Base-by-base conservation (phyloP, 352 stramenopile species). In the Globisporangium lucens region DNA sequence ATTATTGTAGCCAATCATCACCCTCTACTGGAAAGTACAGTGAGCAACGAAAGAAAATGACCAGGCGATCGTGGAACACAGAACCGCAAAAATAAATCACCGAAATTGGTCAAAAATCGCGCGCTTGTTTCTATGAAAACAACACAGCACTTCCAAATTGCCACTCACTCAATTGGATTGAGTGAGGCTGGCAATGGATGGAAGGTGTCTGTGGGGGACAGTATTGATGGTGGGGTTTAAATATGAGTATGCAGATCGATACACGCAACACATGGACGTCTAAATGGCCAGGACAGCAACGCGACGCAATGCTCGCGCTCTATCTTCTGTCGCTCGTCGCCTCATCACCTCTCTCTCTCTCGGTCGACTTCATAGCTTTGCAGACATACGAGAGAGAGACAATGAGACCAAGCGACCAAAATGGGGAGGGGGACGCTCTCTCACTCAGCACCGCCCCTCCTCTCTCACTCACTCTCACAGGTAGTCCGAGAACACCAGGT, bases 401-500 rank as follows among this genome's bases (percentile, higher is more conserved):
- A 47, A 17, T 6, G 38, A 20, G 38, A 20, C 20, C 29, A n/a
- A 47, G 13, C 38, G 4, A 47, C 0, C 38, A 47, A 46, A 53
- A 61, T 30, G 12, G 22, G 9, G 27, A 13, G n/a, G 53, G 30
- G 53, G 30, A 13, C 10, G 15, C 30, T 17, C 22, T 33, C 30
- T 17, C 29, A 24, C 35, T 41, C 35, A 41, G 35, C 35, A 13
- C 10, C 24, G 24, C 24, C 35, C 35, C 35, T 41, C 35, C 30
- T 17, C 29, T 33, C 24, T 17, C 3, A 20, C 15, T 49, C 41
- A 3, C 8, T 51, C 47, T 74, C 56, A 88, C 64, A 89, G 64
- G 61, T 93, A 91, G 67, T 93, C 84, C n/a, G 84, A 90, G 61
- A 91, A 90, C 49, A 87, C 74, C 35, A 90, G 67, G 67, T 90